Conservation (phyloP, 139 green algal species). For the Choricystis sp. region DNA sequence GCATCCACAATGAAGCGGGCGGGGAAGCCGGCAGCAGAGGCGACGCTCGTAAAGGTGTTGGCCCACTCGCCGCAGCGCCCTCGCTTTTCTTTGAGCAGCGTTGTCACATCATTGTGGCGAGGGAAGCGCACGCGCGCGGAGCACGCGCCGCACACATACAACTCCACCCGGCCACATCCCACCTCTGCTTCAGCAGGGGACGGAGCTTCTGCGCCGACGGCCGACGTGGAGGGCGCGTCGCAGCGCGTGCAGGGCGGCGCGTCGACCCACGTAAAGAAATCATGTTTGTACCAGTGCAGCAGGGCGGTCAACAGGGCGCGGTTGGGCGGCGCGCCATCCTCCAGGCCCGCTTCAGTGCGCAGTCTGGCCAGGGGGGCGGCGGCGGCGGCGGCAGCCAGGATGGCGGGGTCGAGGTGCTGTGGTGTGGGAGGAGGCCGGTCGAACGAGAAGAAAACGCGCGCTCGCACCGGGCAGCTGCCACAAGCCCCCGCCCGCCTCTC, state of each 20-base stretch:
- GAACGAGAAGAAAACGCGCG: too few relatives aligned
- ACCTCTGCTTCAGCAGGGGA: constrained; percentile 23
- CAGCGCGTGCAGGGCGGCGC: constrained; percentile 25
- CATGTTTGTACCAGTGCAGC: constrained; percentile 54
- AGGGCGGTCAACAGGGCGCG: constrained; percentile 12
- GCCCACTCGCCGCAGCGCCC: constrained; percentile 61
- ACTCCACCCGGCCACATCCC: constrained; percentile 33
- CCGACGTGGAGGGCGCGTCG: constrained; percentile 11
- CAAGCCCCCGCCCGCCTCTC: too few relatives aligned
- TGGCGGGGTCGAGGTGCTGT: too few relatives aligned
- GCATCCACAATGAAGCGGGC: constrained; percentile 45
- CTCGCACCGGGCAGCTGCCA: too few relatives aligned
- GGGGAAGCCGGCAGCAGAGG: constrained; percentile 20
- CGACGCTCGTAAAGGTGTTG: constrained; percentile 58
- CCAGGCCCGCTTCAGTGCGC: too few relatives aligned
- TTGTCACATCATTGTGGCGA: constrained; percentile 55
- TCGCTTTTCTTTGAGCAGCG: constrained; percentile 24
- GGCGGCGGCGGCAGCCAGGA: too few relatives aligned
- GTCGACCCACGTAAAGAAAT: constrained; percentile 55
- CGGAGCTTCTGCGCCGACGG: constrained; percentile 4
- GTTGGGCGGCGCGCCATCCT: too few relatives aligned
- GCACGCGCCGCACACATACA: constrained; percentile 26
- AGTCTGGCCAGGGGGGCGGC: too few relatives aligned
- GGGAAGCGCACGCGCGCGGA: constrained; percentile 21
- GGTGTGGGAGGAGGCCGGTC: too few relatives aligned